Evolutionary conservation across 192 early-diverging fungal genomes (phyloP), one percentile per base, ranked within the genome.

Genomic region (Coemansia sp.): DNA sequence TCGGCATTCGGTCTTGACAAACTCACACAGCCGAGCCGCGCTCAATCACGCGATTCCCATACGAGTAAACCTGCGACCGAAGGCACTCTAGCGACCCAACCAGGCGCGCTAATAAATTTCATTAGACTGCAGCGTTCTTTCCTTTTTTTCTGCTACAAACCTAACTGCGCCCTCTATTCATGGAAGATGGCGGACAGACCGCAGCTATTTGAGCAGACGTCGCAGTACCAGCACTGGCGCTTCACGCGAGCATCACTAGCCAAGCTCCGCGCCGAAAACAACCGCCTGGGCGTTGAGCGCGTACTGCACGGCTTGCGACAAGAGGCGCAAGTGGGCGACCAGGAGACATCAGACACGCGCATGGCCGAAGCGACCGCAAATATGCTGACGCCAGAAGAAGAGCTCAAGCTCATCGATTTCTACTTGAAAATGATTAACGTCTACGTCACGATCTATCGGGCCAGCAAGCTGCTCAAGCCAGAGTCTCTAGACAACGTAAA

Each of bases 141-240:
- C 31, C 28, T 23, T 52, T 16, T 16, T 52, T 52, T 4, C 28
- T 23, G 26, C 10, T 3, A 55, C 52, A 26, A 1, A 14, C 4
- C 48, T 13, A 26, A 52, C 28, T 28, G 21, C 20, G 10, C 16
- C 20, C 18, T 47, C 20, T 33, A 31, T 55, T 33, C 14, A 47
- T 31, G 26, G 20, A 65, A 18, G 34, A 58, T 58, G 56, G 35
- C 56, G 56, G 56, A 58, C 56, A 70, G 66, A 31, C 64, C 61
- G 39, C 73, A 79, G 64, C 65, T 92, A 1, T 92, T 83, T 59
- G 84, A 90, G 60, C 86, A 92, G 64, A 83, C 87, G 9, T 88
- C 91, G 28, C 91, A 92, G 60, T 92, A 82, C 68, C 85, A 82
- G 36, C 84, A 92, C 62, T 92, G 91, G 91, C 74, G 87, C 28